Percentiles rank a stretch among this genome's conserved stretches.
These are phyloP conservation scores for Arctium minus DNA, from an alignment of 129 eudicot genomes.

Conservation along the genomic window DNA sequence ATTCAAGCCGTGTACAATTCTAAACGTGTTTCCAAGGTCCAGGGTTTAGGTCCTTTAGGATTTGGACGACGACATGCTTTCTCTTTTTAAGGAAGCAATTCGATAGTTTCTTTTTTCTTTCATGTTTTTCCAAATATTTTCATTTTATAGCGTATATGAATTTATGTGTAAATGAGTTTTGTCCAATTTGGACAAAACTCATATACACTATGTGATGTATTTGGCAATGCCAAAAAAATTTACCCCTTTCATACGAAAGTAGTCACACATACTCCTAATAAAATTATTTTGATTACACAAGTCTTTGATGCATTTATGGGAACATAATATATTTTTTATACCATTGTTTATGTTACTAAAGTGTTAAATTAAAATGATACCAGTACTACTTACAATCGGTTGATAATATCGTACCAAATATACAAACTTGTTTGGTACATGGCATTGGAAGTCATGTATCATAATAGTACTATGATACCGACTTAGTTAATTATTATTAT, in stretches of 20 bases:
- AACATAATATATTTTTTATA: too few species aligned
- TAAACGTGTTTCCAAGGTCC: slow-evolving; percentile 12
- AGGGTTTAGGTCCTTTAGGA: background rate
- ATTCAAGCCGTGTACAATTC: slow-evolving; percentile 43
- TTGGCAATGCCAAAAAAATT: background rate
- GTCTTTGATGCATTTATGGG: too few species aligned
- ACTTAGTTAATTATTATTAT: too few species aligned
- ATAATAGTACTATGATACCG: too few species aligned
- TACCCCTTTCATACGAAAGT: background rate
- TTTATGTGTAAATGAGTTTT: slow-evolving; percentile 5
- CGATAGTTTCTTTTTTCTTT: slow-evolving; percentile 24
- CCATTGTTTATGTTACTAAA: too few species aligned
- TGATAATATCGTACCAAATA: too few species aligned
- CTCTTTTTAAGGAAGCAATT: slow-evolving; percentile 44
- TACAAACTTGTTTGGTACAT: too few species aligned
- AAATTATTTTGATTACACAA: background rate
- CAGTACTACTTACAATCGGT: too few species aligned
- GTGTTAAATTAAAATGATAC: too few species aligned
- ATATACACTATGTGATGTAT: background rate
- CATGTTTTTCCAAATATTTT: background rate
- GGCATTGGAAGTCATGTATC: too few species aligned
- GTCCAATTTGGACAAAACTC: background rate
- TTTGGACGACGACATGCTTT: slow-evolving; percentile 40
- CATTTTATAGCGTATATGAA: background rate
- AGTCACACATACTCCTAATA: background rate